Evolutionary conservation across 176 grass and related monocot genomes (phyloP).

Genomic region (Aegilops umbellulata): DNA sequence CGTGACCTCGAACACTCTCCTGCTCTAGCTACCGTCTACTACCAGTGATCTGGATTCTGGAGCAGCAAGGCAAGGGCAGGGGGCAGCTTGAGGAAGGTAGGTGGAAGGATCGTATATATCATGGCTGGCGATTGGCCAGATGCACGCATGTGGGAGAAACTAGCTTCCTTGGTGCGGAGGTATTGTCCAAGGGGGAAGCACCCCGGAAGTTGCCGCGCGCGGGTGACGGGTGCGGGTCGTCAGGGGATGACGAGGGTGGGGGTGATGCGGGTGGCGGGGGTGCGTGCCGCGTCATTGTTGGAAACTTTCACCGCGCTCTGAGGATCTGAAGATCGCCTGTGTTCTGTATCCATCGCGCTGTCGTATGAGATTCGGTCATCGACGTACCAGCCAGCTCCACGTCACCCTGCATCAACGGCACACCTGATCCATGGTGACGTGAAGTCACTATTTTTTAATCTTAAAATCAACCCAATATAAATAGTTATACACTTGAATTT

Average conservation of each 20-base stretch:
- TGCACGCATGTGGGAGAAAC: background rate
- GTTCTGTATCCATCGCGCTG: background rate
- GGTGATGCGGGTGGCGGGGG: background rate
- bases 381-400: background rate
- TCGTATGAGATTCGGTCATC: background rate
- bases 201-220: background rate
- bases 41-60: background rate
- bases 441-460: background rate
- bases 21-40: background rate
- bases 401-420: background rate
- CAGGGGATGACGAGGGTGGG: background rate
- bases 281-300: background rate
- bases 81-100: background rate
- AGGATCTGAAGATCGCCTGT: background rate
- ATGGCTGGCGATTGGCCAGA: background rate
- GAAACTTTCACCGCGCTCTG: background rate
- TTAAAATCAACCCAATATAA: no score
- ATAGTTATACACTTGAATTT: no score
- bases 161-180: constrained; percentile 4
- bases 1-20: background rate
- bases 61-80: background rate
- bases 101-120: background rate
- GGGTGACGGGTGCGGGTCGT: background rate
- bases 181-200: constrained; percentile 35
- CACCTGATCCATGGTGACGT: background rate